These are phyloP conservation scores for Geopyxis carbonaria DNA, from an alignment of 495 filamentous ascomycete species.

Conservation along the genomic window DNA sequence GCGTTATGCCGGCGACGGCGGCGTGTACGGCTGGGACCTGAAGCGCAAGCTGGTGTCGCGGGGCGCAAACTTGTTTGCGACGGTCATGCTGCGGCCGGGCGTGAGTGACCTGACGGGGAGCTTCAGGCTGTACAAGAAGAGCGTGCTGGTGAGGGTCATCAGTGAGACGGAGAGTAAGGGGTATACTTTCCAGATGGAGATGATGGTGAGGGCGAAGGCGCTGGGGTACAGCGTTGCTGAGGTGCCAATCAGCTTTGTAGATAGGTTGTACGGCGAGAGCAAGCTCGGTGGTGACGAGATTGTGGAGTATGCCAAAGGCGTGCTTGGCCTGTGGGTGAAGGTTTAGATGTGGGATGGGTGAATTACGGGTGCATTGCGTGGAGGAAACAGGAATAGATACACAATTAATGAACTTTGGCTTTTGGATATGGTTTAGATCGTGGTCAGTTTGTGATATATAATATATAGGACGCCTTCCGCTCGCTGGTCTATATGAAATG, in stretches of 20 bases:
- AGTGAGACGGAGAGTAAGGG: constrained; percentile 79
- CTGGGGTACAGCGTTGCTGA: constrained; percentile 83
- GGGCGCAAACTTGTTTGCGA: constrained; percentile 88
- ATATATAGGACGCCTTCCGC: too few species aligned
- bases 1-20: constrained; percentile 74
- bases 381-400: too few species aligned
- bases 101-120: constrained; percentile 91
- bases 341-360: too few species aligned
- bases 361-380: too few species aligned
- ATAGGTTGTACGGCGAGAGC: constrained; percentile 84
- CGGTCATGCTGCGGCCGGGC: constrained; percentile 84
- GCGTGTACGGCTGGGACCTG: constrained; percentile 93
- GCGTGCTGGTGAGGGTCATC: constrained; percentile 78
- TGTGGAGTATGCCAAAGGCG: constrained; percentile 87
- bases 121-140: constrained; percentile 86
- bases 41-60: constrained; percentile 86
- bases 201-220: constrained; percentile 72
- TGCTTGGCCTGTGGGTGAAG: constrained; percentile 31
- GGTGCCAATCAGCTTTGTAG: constrained; percentile 90
- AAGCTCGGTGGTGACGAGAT: constrained; percentile 93
- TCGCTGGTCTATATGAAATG: too few species aligned
- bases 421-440: too few species aligned
- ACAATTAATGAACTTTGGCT: too few species aligned
- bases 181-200: constrained; percentile 98
- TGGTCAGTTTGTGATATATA: too few species aligned